Evolutionary conservation across 2,329 filamentous ascomycete genomes (phyloP).

Genomic region (Diaporthe nobilis): DNA sequence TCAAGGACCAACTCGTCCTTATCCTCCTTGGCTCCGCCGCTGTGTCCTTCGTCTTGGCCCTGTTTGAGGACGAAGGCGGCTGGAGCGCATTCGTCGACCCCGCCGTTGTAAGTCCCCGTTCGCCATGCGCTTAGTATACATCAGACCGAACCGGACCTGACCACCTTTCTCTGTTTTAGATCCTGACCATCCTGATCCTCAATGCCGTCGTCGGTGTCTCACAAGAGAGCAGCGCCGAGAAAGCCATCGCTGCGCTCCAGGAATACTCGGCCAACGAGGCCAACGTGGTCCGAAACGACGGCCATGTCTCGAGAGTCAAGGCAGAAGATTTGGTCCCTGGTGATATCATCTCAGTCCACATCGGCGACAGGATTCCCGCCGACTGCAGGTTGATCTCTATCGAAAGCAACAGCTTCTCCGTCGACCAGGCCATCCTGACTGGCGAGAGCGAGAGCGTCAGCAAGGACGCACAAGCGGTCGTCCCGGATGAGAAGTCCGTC

Average conservation of each 20-base stretch:
- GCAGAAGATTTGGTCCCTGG: constrained; percentile 98
- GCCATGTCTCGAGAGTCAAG: constrained; percentile 85
- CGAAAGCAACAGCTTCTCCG: constrained; percentile 96
- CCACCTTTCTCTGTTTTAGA: constrained; percentile 64
- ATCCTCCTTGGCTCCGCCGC: constrained; percentile 94
- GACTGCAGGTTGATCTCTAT: constrained; percentile 92
- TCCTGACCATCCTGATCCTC: constrained; percentile 95
- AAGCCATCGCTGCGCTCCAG: constrained; percentile 96
- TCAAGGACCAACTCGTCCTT: constrained; percentile 98
- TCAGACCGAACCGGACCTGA: constrained; percentile 33
- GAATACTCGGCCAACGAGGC: constrained; percentile 99
- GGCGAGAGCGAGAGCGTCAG: constrained; percentile 97
- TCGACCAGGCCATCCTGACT: constrained; percentile 97
- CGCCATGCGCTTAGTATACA: background rate
- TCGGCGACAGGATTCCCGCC: constrained; percentile 94
- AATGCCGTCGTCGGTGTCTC: constrained; percentile 98
- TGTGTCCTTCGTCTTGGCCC: constrained; percentile 91
- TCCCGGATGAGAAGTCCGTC: constrained; percentile 87
- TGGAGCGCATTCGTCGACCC: constrained; percentile 99
- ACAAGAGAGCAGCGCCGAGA: constrained; percentile 98
- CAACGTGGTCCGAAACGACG: constrained; percentile 87
- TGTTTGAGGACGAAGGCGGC: constrained; percentile 93
- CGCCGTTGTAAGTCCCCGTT: constrained; percentile 78
- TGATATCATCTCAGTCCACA: constrained; percentile 88
- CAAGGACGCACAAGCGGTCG: constrained; percentile 78